A percentile compares a stretch with the other conserved stretches of the same genome.
Evolutionary conservation across 495 filamentous ascomycete genomes (phyloP).

Genomic region (Neurospora africana): DNA sequence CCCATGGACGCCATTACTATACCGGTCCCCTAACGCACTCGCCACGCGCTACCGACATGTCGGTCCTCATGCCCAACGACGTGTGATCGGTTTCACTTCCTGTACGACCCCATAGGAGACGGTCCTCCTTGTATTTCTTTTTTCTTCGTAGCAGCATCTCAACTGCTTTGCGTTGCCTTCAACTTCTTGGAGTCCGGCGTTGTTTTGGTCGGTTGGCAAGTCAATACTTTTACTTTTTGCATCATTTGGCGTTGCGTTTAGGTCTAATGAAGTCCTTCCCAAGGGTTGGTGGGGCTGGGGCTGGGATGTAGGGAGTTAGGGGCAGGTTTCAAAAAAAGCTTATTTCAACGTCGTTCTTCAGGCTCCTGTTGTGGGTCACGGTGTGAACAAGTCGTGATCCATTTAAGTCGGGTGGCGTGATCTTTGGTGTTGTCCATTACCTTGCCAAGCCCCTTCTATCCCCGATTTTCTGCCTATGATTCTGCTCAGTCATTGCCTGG

Average conservation of each 20-base stretch:
- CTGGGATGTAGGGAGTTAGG: background rate
- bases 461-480: background rate
- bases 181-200: background rate
- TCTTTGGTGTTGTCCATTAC: background rate
- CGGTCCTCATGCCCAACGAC: background rate
- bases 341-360: background rate
- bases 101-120: background rate
- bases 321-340: background rate
- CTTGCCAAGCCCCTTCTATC: background rate
- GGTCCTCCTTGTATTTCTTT: background rate
- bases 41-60: background rate
- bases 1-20: constrained; percentile 38
- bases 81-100: background rate
- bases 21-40: constrained; percentile 33
- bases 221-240: background rate
- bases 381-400: background rate
- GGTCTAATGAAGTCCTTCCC: background rate
- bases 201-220: background rate
- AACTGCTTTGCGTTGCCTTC: background rate
- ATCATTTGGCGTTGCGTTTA: background rate
- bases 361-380: background rate
- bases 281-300: background rate
- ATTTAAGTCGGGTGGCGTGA: background rate
- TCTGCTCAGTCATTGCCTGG: background rate
- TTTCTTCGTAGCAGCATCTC: background rate